These are phyloP conservation scores for Zoysia pacifica DNA, from an alignment of 176 grass and related monocot species.

Conservation along the genomic window DNA sequence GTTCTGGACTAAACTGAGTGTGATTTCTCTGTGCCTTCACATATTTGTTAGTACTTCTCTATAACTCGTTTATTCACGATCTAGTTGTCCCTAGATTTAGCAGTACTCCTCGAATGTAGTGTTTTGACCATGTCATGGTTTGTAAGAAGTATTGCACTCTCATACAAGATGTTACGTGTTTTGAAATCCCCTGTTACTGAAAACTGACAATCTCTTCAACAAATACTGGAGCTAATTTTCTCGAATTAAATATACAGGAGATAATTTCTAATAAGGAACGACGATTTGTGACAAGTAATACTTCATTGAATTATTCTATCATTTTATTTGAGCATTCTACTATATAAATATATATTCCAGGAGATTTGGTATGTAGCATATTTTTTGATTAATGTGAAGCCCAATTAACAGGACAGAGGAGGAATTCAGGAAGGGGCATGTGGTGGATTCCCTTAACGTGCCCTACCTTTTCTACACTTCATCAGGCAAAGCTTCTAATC, in stretches of 20 bases:
- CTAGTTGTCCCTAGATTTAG: neutral
- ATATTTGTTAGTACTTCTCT: neutral
- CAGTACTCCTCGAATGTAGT: neutral
- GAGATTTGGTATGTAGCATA: neutral
- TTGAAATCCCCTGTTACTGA: neutral
- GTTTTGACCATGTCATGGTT: neutral
- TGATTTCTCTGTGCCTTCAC: neutral
- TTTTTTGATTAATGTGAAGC: neutral
- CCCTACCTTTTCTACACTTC: conserved; percentile 60
- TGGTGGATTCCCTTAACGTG: conserved; percentile 55
- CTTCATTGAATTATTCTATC: neutral
- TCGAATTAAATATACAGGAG: neutral
- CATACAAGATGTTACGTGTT: neutral
- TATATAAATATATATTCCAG: neutral
- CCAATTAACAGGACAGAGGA: conserved; percentile 54
- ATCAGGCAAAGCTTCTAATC: conserved; percentile 46
- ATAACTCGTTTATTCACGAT: neutral
- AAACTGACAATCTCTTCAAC: neutral
- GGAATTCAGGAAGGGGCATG: conserved; percentile 68
- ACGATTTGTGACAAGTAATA: no score
- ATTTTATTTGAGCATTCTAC: neutral
- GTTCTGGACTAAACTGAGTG: neutral
- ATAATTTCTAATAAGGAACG: neutral
- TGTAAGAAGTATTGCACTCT: no score
- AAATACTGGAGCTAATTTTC: neutral